A percentile compares a stretch with the other conserved stretches of the same genome.
Evolutionary conservation across 768 basidiomycete species (phyloP).

Genomic region (Leccinum arenicola): DNA sequence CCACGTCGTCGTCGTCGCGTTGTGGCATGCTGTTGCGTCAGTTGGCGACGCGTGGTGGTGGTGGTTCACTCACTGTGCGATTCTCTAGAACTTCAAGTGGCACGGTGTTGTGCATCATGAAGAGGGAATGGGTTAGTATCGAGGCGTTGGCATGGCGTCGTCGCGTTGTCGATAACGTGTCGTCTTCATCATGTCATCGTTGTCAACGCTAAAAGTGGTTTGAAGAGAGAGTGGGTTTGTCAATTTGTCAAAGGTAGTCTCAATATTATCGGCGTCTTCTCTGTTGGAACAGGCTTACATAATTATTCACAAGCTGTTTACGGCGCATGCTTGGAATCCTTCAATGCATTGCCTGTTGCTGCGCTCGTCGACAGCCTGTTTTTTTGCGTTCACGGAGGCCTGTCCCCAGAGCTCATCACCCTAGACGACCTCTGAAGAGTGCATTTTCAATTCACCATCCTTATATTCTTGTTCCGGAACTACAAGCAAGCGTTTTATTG

Average conservation of each 20-base stretch:
- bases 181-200: no score
- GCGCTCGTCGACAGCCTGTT: slow-evolving; percentile 94
- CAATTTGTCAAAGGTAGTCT: not conserved
- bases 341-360: slow-evolving; percentile 85
- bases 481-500: slow-evolving; percentile 4
- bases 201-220: no score
- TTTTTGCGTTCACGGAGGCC: slow-evolving; percentile 96
- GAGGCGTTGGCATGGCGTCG: no score
- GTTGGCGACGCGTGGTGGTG: no score
- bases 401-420: slow-evolving; percentile 81
- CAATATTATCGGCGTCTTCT: slow-evolving; percentile 8
- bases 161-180: no score
- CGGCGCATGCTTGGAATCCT: slow-evolving; percentile 88
- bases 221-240: no score
- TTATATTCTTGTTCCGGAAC: not conserved
- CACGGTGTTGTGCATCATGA: no score
- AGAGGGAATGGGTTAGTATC: no score
- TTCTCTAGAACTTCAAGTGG: no score
- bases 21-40: no score
- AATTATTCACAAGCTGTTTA: slow-evolving; percentile 55
- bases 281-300: slow-evolving; percentile 24
- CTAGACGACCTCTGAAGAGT: slow-evolving; percentile 74
- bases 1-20: no score
- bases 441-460: slow-evolving; percentile 20
- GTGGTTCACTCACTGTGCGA: no score